A percentile compares a stretch with the other conserved stretches of the same genome.
Evolutionary conservation across 192 early-diverging fungal genomes (phyloP).

Genomic region (Podila horticola): DNA sequence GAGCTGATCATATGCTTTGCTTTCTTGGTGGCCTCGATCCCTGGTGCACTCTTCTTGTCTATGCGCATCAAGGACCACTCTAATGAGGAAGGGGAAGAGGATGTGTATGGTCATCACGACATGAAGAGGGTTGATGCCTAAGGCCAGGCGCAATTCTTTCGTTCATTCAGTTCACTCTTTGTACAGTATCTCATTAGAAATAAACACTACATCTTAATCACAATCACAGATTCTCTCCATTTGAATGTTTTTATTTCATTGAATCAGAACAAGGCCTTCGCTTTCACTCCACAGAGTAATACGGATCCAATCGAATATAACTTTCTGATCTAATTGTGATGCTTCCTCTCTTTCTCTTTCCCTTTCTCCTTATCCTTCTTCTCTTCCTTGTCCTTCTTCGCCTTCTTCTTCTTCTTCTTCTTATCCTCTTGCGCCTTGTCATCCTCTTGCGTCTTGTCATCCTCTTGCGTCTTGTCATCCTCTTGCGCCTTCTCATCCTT

Average conservation of each 20-base stretch:
- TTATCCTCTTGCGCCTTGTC: too few species aligned
- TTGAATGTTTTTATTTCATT: too few species aligned
- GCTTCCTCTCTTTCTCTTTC: background rate
- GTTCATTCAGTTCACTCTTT: too few species aligned
- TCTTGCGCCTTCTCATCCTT: background rate
- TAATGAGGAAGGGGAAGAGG: background rate
- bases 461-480: background rate
- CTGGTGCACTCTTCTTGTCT: conserved; percentile 28
- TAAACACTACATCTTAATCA: too few species aligned
- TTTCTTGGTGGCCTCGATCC: conserved; percentile 30
- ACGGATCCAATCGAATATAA: too few species aligned
- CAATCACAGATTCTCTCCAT: too few species aligned
- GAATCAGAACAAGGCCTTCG: too few species aligned
- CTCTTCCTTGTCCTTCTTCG: background rate
- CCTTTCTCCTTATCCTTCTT: background rate
- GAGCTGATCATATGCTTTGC: conserved; percentile 50
- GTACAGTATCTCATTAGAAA: too few species aligned
- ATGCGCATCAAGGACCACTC: conserved; percentile 41
- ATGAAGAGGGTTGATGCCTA: background rate
- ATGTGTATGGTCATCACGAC: background rate
- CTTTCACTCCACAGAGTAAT: too few species aligned
- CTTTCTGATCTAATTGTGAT: too few species aligned
- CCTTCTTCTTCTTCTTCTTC: conserved; percentile 1
- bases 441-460: too few species aligned
- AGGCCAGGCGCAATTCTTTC: too few species aligned